Percentiles rank a stretch among this genome's conserved stretches.
These are phyloP conservation scores for Leonotis leonurus DNA, from an alignment of 257 asterid genomes.

Conservation along the genomic window DNA sequence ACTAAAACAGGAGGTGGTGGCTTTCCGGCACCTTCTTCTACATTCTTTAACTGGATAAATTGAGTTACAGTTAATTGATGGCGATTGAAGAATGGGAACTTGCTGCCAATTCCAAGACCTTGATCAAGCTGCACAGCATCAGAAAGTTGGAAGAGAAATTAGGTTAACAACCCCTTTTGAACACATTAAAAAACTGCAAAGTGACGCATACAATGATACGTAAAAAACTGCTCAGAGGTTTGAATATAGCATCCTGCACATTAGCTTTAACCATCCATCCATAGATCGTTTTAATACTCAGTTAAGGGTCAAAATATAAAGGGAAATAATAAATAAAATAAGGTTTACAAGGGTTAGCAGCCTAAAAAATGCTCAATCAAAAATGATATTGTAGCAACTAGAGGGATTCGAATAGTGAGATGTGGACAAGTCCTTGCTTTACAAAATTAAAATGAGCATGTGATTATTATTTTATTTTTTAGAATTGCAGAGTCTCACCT, in stretches of 20 bases:
- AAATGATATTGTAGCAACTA: too few species aligned
- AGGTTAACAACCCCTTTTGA: neutral
- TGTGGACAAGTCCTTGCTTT: neutral
- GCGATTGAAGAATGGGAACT: conserved; percentile 79
- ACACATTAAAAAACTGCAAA: neutral
- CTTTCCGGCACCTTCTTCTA: conserved; percentile 90
- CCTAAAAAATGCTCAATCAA: neutral
- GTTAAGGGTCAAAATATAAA: neutral
- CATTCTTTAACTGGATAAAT: conserved; percentile 70
- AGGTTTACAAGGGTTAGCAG: neutral
- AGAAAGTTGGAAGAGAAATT: neutral
- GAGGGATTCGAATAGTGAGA: too few species aligned
- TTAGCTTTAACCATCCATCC: neutral
- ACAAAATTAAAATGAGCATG: neutral
- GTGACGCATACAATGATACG: neutral
- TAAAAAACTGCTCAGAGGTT: neutral
- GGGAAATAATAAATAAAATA: neutral
- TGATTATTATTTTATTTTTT: neutral
- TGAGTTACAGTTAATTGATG: conserved; percentile 77
- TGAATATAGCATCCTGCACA: neutral
- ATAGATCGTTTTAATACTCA: neutral
- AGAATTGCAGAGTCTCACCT: conserved; percentile 43
- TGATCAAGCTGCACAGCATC: conserved; percentile 71
- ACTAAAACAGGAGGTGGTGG: conserved; percentile 92
- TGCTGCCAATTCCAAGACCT: conserved; percentile 88